Evolutionary conservation across 805 yeast genomes (phyloP).

Genomic region (Yamadazyma laniorum): DNA sequence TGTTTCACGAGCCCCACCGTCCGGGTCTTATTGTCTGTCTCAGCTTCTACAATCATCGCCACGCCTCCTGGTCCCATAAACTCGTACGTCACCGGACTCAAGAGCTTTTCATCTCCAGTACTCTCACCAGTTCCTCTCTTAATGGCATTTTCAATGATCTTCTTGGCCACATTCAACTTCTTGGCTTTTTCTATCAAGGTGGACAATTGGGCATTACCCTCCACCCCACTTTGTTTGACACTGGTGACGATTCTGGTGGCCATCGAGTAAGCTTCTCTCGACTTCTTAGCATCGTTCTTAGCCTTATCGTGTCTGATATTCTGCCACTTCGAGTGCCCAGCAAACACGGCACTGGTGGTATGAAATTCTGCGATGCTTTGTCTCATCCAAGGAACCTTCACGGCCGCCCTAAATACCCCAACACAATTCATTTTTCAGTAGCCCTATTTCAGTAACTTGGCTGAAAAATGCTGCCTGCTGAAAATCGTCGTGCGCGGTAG

Average conservation of each 20-base stretch:
- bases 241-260: conserved; percentile 75
- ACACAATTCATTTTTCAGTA: too few species aligned
- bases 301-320: conserved; percentile 93
- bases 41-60: conserved; percentile 78
- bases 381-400: too few species aligned
- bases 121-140: conserved; percentile 77
- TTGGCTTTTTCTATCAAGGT: conserved; percentile 78
- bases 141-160: conserved; percentile 82
- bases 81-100: conserved; percentile 68
- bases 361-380: too few species aligned
- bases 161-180: conserved; percentile 73
- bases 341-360: conserved; percentile 21
- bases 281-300: conserved; percentile 79
- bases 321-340: conserved; percentile 96
- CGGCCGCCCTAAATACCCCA: too few species aligned
- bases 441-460: too few species aligned
- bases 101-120: conserved; percentile 42
- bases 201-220: conserved; percentile 60
- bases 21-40: conserved; percentile 85
- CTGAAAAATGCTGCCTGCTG: too few species aligned
- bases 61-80: conserved; percentile 93
- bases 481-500: too few species aligned
- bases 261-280: conserved; percentile 64
- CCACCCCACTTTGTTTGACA: conserved; percentile 69
- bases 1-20: conserved; percentile 74